Evolutionary conservation across 257 asterid genomes (phyloP).

Genomic region (Eustoma russellianum): DNA sequence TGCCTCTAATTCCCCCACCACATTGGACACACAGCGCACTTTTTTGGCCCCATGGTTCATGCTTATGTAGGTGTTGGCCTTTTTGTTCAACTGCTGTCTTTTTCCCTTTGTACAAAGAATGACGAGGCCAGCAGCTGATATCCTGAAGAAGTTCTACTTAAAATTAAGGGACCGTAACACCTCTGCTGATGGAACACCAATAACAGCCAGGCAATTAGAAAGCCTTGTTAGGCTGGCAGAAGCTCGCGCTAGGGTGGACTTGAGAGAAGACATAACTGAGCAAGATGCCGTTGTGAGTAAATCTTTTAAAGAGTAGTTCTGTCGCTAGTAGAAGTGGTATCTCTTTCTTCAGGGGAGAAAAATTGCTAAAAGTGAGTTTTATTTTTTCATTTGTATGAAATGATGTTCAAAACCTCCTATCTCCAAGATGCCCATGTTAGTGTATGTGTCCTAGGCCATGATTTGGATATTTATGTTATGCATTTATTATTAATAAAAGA

Average conservation of each 20-base stretch:
- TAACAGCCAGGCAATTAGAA: constrained; percentile 96
- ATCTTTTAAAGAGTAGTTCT: neutral
- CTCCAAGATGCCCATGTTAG: too few relatives aligned
- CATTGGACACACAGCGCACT: neutral
- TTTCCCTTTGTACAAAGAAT: constrained; percentile 42
- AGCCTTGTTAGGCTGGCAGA: constrained; percentile 90
- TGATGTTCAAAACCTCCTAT: too few relatives aligned
- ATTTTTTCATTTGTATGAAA: too few relatives aligned
- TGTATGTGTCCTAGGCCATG: too few relatives aligned
- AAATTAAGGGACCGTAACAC: constrained; percentile 67
- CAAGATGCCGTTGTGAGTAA: constrained; percentile 84
- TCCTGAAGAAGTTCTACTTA: constrained; percentile 86
- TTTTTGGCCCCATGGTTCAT: neutral
- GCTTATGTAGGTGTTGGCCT: constrained; percentile 4
- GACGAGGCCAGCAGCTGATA: constrained; percentile 91
- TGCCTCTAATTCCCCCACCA: constrained; percentile 1
- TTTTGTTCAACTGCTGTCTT: constrained; percentile 10
- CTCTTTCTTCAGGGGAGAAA: too few relatives aligned
- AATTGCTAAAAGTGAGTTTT: too few relatives aligned
- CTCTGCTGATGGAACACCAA: constrained; percentile 86
- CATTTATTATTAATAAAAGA: too few relatives aligned
- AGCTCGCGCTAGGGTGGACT: constrained; percentile 94
- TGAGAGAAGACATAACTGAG: constrained; percentile 75
- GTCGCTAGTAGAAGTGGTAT: too few relatives aligned
- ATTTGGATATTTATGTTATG: too few relatives aligned